Conservation (phyloP, 208 protist genomes). For the Trypanosoma cruzi region DNA sequence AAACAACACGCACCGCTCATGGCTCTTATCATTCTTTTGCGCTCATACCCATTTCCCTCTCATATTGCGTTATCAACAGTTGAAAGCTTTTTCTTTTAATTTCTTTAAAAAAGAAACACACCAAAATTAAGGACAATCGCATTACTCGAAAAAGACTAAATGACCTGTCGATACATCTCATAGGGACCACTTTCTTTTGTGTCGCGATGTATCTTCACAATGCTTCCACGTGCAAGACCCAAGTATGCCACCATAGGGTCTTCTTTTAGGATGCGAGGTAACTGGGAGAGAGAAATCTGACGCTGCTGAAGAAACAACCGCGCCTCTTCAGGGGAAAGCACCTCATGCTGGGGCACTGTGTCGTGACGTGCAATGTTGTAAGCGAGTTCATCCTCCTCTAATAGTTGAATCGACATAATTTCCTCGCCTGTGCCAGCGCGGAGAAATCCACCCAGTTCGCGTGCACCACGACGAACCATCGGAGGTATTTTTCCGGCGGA, state of each 20-base stretch:
- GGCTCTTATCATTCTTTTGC: neutral
- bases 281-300: slow-evolving; percentile 93
- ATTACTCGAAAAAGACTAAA: slow-evolving; percentile 47
- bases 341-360: slow-evolving; percentile 94
- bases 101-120: slow-evolving; percentile 2
- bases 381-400: slow-evolving; percentile 93
- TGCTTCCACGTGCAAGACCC: slow-evolving; percentile 87
- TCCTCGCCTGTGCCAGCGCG: slow-evolving; percentile 40
- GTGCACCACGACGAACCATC: slow-evolving; percentile 50
- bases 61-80: neutral
- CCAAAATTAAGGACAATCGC: neutral
- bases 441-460: slow-evolving; percentile 65
- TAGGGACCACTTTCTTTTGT: slow-evolving; percentile 96
- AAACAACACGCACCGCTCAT: neutral
- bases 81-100: neutral
- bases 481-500: slow-evolving; percentile 50
- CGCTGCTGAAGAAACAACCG: slow-evolving; percentile 74
- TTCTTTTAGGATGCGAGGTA: slow-evolving; percentile 94
- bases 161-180: slow-evolving; percentile 97
- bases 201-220: slow-evolving; percentile 95
- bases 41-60: neutral
- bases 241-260: slow-evolving; percentile 97
- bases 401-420: slow-evolving; percentile 90
- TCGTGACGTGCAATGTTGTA: slow-evolving; percentile 96
- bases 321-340: slow-evolving; percentile 75